Percentiles rank a stretch among this genome's conserved stretches.
These are phyloP conservation scores for Aureobasidium sp. DNA, from an alignment of 2,329 filamentous ascomycete species.

Conservation along the genomic window DNA sequence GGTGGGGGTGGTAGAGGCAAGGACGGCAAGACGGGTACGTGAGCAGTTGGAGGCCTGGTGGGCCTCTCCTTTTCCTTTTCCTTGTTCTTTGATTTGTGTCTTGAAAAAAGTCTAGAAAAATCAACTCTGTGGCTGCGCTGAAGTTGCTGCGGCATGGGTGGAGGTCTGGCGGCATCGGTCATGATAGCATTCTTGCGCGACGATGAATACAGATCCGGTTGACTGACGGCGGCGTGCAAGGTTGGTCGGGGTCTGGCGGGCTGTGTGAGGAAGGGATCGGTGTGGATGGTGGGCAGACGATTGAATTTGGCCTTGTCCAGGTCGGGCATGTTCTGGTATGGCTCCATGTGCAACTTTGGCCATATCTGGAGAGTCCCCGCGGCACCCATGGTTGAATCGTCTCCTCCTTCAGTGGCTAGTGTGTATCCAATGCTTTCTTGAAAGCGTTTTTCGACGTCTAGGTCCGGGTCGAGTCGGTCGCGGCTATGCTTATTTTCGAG, in stretches of 20 bases:
- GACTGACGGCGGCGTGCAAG: constrained; percentile 19
- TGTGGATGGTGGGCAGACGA: constrained; percentile 9
- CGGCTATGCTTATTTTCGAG: neutral
- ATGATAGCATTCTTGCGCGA: constrained; percentile 23
- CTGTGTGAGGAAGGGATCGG: neutral
- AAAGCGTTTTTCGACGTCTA: neutral
- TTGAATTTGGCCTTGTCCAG: constrained; percentile 15
- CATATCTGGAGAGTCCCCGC: constrained; percentile 14
- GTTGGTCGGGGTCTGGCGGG: constrained; percentile 10
- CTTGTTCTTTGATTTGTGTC: constrained; percentile 14
- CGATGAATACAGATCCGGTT: constrained; percentile 19
- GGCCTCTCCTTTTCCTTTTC: neutral
- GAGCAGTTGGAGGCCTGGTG: neutral
- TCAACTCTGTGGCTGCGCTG: constrained; percentile 12
- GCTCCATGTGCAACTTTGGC: constrained; percentile 17
- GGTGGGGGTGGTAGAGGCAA: constrained; percentile 6
- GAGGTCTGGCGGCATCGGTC: constrained; percentile 8
- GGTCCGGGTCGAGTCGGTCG: neutral
- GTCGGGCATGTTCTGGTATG: constrained; percentile 15
- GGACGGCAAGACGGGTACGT: neutral
- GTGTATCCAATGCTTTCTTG: constrained; percentile 14
- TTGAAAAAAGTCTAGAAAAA: constrained; percentile 6
- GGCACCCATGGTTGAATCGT: constrained; percentile 4
- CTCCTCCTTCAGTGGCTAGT: constrained; percentile 8
- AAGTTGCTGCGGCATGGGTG: neutral